phyloP scores from a whole-genome alignment of 2,329 filamentous ascomycete genomes.

The Verticillium tricorpus region DNA sequence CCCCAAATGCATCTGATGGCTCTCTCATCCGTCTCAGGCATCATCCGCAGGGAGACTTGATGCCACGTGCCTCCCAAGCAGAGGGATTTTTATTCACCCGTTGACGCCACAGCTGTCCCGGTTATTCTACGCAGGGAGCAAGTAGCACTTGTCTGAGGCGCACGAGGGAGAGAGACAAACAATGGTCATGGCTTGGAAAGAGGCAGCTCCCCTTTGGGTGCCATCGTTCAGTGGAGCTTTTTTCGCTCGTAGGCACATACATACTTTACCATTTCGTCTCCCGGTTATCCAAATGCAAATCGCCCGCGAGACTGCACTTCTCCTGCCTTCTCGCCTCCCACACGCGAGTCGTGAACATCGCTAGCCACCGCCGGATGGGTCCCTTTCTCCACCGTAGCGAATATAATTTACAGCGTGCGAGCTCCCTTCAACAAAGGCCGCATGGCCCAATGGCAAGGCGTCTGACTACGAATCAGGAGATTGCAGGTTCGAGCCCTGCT shows the following conservation, averaged over 20 bases:
- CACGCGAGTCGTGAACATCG: background rate
- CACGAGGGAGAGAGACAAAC: background rate
- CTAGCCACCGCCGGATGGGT: background rate
- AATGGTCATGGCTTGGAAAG: background rate
- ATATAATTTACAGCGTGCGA: background rate
- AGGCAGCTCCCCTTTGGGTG: too few species aligned
- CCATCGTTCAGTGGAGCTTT: background rate
- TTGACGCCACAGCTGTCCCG: background rate
- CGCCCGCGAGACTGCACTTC: background rate
- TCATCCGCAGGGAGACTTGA: too few species aligned
- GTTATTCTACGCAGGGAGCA: background rate
- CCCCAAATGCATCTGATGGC: too few species aligned
- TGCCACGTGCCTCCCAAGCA: background rate
- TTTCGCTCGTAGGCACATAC: background rate
- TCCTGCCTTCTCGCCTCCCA: background rate
- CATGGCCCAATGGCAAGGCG: constrained; percentile 36
- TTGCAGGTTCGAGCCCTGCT: constrained; percentile 20
- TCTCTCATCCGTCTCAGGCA: too few species aligned
- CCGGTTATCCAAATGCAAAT: background rate
- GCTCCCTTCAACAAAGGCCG: background rate
- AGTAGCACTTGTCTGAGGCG: background rate
- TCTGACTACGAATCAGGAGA: constrained; percentile 34
- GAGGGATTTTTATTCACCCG: background rate
- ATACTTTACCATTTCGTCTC: background rate
- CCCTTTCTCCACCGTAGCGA: background rate